These are phyloP conservation scores for Leptomonas seymouri DNA, from an alignment of 208 protist genomes.

Conservation along the genomic window DNA sequence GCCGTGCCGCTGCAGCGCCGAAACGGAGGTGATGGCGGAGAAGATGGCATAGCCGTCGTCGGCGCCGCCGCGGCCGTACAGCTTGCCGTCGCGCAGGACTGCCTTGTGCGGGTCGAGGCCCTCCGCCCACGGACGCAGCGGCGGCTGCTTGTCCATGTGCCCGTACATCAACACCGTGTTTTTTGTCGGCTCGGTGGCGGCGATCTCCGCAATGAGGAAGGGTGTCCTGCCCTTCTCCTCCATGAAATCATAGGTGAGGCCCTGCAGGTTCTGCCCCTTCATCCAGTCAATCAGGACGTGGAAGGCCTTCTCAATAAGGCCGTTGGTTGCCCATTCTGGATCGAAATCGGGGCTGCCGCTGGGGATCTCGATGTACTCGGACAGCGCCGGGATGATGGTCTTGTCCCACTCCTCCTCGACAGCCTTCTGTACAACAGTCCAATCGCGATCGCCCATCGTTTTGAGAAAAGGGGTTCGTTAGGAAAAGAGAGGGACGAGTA, in stretches of 20 bases:
- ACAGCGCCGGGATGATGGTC: constrained; percentile 81
- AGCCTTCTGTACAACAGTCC: constrained; percentile 47
- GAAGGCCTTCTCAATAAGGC: constrained; percentile 87
- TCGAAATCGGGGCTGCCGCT: constrained; percentile 95
- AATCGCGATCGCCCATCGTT: constrained; percentile 38
- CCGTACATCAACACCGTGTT: constrained; percentile 95
- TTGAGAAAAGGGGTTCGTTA: background rate
- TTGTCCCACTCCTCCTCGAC: constrained; percentile 88
- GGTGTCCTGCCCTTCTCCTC: constrained; percentile 79
- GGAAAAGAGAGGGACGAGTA: background rate
- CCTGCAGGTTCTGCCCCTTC: constrained; percentile 75
- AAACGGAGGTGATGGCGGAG: constrained; percentile 74
- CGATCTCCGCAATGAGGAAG: constrained; percentile 88
- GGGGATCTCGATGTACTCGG: constrained; percentile 92
- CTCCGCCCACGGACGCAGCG: constrained; percentile 91
- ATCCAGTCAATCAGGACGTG: constrained; percentile 90
- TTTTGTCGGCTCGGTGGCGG: constrained; percentile 52
- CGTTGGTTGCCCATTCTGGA: constrained; percentile 85
- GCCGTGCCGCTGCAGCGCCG: constrained; percentile 76
- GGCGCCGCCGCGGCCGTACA: constrained; percentile 92
- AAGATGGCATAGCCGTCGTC: constrained; percentile 94
- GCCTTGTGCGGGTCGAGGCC: constrained; percentile 89
- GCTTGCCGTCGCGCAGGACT: constrained; percentile 83
- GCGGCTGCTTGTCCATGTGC: constrained; percentile 98
- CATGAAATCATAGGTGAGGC: constrained; percentile 79